Conservation (phyloP, 2,329 filamentous ascomycete species). For the Hypoxylon sp. region DNA sequence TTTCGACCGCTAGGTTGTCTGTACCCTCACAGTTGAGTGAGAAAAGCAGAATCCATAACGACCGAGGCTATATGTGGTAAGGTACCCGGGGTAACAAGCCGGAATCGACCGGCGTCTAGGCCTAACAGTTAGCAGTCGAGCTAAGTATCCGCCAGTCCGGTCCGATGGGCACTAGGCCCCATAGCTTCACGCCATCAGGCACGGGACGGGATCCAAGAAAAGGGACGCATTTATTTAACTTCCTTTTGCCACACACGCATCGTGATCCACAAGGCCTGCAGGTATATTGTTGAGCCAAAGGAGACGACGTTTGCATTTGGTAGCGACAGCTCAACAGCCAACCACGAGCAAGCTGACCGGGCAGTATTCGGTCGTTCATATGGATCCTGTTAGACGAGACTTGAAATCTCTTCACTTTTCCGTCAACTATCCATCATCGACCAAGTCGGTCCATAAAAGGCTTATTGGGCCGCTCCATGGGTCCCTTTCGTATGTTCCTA, state of each 20-base stretch:
- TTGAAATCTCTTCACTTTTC: constrained; percentile 18
- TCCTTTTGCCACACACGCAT: constrained; percentile 31
- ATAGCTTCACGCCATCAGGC: constrained; percentile 29
- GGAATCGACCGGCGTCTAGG: constrained; percentile 27
- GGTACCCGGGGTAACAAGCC: constrained; percentile 25
- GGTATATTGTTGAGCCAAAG: constrained; percentile 22
- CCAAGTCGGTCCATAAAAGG: constrained; percentile 3
- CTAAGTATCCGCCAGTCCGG: constrained; percentile 31
- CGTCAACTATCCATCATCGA: constrained; percentile 11
- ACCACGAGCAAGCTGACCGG: constrained; percentile 21
- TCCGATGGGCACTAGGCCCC: constrained; percentile 27
- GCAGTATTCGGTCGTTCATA: constrained; percentile 30
- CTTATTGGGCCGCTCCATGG: background rate
- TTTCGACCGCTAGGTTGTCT: constrained; percentile 34
- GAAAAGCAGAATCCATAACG: constrained; percentile 10
- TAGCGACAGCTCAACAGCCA: constrained; percentile 12
- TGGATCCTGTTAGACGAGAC: constrained; percentile 9
- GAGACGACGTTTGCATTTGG: constrained; percentile 22
- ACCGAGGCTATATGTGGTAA: constrained; percentile 15
- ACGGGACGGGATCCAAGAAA: constrained; percentile 17
- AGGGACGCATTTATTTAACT: constrained; percentile 15
- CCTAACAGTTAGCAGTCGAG: constrained; percentile 25
- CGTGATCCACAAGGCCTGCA: constrained; percentile 27
- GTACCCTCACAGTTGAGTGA: constrained; percentile 23
- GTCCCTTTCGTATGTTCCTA: constrained; percentile 2